A percentile compares a stretch with the other conserved stretches of the same genome.
phyloP scores from a whole-genome alignment of 2,329 filamentous ascomycete genomes.

The Phialophora macrospora region DNA sequence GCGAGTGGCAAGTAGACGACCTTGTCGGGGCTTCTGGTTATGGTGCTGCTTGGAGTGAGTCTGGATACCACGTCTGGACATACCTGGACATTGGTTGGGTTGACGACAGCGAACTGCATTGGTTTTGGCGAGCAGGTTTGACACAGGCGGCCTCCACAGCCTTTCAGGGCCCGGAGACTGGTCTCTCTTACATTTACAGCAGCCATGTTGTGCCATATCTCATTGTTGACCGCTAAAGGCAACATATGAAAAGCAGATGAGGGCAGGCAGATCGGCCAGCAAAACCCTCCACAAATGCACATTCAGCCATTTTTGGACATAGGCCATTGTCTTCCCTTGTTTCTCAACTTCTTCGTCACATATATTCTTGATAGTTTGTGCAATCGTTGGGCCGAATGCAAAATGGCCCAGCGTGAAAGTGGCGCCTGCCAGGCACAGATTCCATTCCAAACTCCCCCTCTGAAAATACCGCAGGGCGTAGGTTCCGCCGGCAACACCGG shows the following conservation, averaged over 20 bases:
- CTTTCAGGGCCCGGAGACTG: not conserved
- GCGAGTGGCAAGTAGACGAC: slow-evolving; percentile 8
- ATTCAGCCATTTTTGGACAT: slow-evolving; percentile 27
- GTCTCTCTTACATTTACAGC: not conserved
- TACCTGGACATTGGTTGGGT: not conserved
- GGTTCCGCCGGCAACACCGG: slow-evolving; percentile 18
- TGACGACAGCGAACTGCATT: not conserved
- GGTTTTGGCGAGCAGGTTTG: not conserved
- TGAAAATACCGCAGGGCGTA: slow-evolving; percentile 20
- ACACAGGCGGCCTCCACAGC: not conserved
- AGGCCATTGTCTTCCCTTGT: slow-evolving; percentile 21
- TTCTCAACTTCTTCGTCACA: slow-evolving; percentile 33
- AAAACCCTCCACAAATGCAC: slow-evolving; percentile 28
- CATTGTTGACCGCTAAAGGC: slow-evolving; percentile 10
- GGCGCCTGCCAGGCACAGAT: slow-evolving; percentile 22
- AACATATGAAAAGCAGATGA: slow-evolving; percentile 25
- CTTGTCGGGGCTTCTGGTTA: not conserved
- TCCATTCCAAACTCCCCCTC: slow-evolving; percentile 20
- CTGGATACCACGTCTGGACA: not conserved
- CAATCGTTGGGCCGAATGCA: slow-evolving; percentile 19
- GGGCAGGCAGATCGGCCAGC: slow-evolving; percentile 25
- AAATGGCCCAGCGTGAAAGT: slow-evolving; percentile 27
- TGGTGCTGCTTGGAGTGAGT: not conserved
- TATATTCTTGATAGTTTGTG: slow-evolving; percentile 18
- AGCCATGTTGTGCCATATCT: not conserved